Evolutionary conservation across 2,329 filamentous ascomycete species (phyloP).

Genomic region (Colletotrichum tropicale): DNA sequence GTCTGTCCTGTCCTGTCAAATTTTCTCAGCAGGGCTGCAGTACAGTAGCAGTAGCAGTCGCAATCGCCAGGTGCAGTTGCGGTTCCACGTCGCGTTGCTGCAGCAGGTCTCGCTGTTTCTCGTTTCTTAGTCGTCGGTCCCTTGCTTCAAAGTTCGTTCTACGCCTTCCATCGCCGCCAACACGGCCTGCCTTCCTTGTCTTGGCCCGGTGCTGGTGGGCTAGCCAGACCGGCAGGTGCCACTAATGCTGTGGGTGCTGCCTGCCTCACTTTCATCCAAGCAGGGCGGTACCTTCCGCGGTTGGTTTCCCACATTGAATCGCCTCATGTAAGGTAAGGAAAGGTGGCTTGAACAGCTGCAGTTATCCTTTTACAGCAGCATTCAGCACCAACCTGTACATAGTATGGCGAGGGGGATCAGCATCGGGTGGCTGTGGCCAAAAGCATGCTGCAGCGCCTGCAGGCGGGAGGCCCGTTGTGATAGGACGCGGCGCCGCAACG

Average conservation of each 20-base stretch:
- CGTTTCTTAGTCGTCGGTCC: constrained; percentile 1
- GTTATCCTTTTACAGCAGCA: background rate
- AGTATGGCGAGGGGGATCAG: background rate
- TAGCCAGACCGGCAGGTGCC: background rate
- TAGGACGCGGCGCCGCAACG: background rate
- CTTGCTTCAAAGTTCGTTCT: background rate
- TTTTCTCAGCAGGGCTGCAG: constrained; percentile 5
- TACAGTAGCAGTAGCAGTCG: background rate
- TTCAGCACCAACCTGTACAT: background rate
- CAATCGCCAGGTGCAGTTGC: background rate
- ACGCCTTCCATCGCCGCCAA: background rate
- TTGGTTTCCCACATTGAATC: background rate
- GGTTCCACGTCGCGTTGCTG: background rate
- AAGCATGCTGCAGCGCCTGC: background rate
- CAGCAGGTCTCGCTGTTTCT: background rate
- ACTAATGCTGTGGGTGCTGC: background rate
- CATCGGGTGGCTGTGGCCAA: background rate
- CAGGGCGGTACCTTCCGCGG: background rate
- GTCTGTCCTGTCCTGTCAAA: background rate
- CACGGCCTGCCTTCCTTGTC: background rate
- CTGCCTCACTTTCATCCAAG: background rate
- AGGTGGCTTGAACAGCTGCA: background rate
- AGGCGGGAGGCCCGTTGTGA: constrained; percentile 1
- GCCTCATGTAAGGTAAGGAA: background rate
- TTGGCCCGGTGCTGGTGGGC: background rate